Evolutionary conservation across 148 eudicot genomes (phyloP).

Genomic region (Dysphania ambrosioides): DNA sequence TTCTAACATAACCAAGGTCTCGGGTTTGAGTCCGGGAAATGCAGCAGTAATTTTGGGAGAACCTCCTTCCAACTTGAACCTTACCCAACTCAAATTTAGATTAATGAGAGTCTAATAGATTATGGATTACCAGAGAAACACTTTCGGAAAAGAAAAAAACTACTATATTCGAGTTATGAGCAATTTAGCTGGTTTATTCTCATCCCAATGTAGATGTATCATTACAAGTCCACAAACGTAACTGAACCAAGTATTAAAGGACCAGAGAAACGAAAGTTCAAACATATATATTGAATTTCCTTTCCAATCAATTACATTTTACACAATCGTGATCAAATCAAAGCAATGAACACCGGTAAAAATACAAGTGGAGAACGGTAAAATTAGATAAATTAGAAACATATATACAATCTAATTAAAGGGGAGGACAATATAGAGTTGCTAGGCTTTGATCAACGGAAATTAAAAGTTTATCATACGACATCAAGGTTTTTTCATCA

Average conservation of each 20-base stretch:
- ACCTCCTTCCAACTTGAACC: too few species aligned
- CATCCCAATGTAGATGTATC: background rate
- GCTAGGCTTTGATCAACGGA: constrained; percentile 82
- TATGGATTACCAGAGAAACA: too few species aligned
- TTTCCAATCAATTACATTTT: background rate
- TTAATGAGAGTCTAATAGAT: too few species aligned
- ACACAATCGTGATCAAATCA: background rate
- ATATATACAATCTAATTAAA: background rate
- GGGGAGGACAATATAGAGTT: constrained; percentile 61
- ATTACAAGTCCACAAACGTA: background rate
- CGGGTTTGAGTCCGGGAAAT: too few species aligned
- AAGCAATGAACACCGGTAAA: background rate
- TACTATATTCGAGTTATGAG: too few species aligned
- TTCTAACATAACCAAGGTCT: too few species aligned
- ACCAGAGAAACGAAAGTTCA: background rate
- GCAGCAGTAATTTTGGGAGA: too few species aligned
- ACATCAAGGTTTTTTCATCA: constrained; percentile 53
- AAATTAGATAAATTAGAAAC: background rate
- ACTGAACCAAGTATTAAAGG: background rate
- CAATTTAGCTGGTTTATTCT: too few species aligned
- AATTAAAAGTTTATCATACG: constrained; percentile 58
- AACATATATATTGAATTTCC: background rate
- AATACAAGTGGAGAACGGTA: background rate
- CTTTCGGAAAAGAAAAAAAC: too few species aligned
- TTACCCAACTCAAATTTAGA: too few species aligned